phyloP scores from a whole-genome alignment of 2,329 filamentous ascomycete species.

The Zalaria sp. region DNA sequence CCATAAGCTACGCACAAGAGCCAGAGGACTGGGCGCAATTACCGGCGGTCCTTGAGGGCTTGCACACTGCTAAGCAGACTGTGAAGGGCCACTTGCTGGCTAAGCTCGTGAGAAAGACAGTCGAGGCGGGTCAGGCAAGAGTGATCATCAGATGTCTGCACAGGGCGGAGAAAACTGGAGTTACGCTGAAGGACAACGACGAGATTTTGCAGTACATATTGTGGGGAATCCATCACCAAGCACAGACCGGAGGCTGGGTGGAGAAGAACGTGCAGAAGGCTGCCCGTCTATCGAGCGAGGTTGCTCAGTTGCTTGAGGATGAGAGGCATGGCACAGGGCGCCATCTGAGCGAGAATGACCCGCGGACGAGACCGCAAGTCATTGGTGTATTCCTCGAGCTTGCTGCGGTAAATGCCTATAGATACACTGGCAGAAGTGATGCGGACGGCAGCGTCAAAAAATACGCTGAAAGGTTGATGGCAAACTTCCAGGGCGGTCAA shows the following conservation, averaged over 20 bases:
- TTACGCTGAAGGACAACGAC: constrained; percentile 15
- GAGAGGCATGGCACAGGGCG: constrained; percentile 21
- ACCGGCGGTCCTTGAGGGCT: constrained; percentile 16
- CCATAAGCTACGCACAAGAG: constrained; percentile 15
- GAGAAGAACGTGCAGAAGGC: constrained; percentile 22
- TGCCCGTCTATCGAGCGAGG: constrained; percentile 21
- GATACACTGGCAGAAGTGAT: constrained; percentile 18
- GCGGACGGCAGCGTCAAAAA: constrained; percentile 23
- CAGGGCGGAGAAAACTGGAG: constrained; percentile 16
- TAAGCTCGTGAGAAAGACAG: constrained; percentile 19
- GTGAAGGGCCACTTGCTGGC: constrained; percentile 12
- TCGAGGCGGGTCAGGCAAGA: constrained; percentile 13
- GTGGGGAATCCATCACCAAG: constrained; percentile 19
- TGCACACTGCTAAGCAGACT: constrained; percentile 12
- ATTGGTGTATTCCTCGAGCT: constrained; percentile 30
- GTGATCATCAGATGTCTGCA: constrained; percentile 18
- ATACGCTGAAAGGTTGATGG: constrained; percentile 25
- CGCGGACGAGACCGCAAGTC: constrained; percentile 20
- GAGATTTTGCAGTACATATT: constrained; percentile 20
- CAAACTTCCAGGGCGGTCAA: constrained; percentile 10
- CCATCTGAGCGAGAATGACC: constrained; percentile 12
- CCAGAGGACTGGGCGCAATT: constrained; percentile 21
- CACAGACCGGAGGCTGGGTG: constrained; percentile 20
- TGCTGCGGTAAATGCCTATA: constrained; percentile 24
- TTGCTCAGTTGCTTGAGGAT: constrained; percentile 27